Percentiles rank a stretch among this genome's conserved stretches.
Evolutionary conservation across 2,329 filamentous ascomycete genomes (phyloP).

Genomic region (Diaporthe sp.): DNA sequence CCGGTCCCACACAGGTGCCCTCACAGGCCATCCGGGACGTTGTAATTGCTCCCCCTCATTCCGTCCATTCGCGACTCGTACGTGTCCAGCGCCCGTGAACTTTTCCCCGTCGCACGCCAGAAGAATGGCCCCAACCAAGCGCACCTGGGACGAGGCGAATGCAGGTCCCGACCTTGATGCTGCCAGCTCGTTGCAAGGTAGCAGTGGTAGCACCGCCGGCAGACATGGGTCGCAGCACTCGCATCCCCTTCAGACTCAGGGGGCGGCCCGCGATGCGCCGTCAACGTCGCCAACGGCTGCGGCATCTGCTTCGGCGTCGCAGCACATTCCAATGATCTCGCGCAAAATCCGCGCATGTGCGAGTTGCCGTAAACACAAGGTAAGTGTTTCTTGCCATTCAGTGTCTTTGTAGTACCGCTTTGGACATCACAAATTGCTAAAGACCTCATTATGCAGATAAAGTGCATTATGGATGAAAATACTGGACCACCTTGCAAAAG

Average conservation of each 20-base stretch:
- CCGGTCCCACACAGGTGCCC: neutral
- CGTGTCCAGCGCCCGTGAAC: neutral
- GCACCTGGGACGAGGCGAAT: slow-evolving; percentile 7
- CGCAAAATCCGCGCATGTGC: slow-evolving; percentile 58
- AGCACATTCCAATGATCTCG: slow-evolving; percentile 47
- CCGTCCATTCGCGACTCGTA: neutral
- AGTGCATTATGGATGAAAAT: slow-evolving; percentile 57
- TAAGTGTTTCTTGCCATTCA: slow-evolving; percentile 35
- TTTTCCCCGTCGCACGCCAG: neutral
- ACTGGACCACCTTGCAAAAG: slow-evolving; percentile 55
- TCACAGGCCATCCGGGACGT: neutral
- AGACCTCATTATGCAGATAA: slow-evolving; percentile 50
- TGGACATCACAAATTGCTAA: neutral
- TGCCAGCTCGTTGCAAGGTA: neutral
- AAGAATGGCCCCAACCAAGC: slow-evolving; percentile 9
- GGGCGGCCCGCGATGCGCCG: neutral
- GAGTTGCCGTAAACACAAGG: slow-evolving; percentile 58
- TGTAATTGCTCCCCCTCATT: slow-evolving; percentile 7
- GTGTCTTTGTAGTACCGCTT: rapidly evolving
- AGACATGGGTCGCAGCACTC: neutral
- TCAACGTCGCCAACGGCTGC: neutral
- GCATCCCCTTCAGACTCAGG: neutral
- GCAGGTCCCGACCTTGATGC: neutral
- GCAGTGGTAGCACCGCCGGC: neutral
- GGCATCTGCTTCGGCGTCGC: neutral